Evolutionary conservation across 768 basidiomycete genomes (phyloP).

Genomic region (Termitomyces sp.): DNA sequence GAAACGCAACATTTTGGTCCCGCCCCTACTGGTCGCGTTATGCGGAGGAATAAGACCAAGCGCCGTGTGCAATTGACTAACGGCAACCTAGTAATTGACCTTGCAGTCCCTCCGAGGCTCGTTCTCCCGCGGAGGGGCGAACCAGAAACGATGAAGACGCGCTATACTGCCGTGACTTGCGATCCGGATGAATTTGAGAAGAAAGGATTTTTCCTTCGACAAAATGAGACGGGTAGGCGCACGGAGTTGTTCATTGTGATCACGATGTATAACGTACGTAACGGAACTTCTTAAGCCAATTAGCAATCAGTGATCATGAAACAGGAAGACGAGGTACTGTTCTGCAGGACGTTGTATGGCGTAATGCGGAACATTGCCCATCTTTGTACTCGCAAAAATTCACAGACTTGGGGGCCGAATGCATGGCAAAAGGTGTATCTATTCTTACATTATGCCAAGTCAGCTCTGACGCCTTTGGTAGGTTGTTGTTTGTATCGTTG

Average conservation of each 20-base stretch:
- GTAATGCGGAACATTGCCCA: conserved; percentile 88
- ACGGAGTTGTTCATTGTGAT: conserved; percentile 94
- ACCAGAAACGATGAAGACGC: conserved; percentile 66
- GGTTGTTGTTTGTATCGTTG: conserved; percentile 92
- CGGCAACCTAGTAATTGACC: conserved; percentile 83
- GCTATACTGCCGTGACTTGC: conserved; percentile 89
- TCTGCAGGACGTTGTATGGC: conserved; percentile 90
- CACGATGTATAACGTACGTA: conserved; percentile 91
- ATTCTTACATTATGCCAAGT: not conserved
- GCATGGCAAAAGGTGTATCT: conserved; percentile 88
- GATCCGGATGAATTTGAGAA: conserved; percentile 90
- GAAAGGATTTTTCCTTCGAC: conserved; percentile 79
- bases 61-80: conserved; percentile 81
- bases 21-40: conserved; percentile 73
- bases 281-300: not conserved
- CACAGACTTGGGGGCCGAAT: conserved; percentile 93
- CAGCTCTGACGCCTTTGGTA: conserved; percentile 18
- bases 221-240: conserved; percentile 70
- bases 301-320: conserved; percentile 2
- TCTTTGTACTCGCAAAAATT: conserved; percentile 79
- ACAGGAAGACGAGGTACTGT: conserved; percentile 85
- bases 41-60: conserved; percentile 69
- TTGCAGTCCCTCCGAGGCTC: conserved; percentile 80
- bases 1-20: conserved; percentile 86
- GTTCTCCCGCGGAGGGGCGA: conserved; percentile 68